These are phyloP conservation scores for Starmerella ratchasimensis DNA, from an alignment of 805 yeast genomes.

Conservation along the genomic window DNA sequence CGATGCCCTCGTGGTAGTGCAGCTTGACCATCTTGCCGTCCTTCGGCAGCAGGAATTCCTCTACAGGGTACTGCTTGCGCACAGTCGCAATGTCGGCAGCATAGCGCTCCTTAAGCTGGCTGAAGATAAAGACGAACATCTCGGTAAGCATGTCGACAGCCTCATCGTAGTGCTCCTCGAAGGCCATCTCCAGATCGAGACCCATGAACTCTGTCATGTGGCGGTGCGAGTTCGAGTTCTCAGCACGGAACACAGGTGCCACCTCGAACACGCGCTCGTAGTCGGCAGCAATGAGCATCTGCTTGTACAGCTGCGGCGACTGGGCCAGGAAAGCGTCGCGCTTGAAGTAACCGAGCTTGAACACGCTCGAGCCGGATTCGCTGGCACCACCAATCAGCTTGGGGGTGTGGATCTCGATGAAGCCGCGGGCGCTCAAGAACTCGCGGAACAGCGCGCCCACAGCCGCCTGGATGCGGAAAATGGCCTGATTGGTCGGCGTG, in stretches of 20 bases:
- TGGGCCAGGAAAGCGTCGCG: slow-evolving; percentile 89
- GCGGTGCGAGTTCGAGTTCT: slow-evolving; percentile 96
- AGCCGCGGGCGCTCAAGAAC: slow-evolving; percentile 51
- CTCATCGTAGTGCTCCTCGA: slow-evolving; percentile 97
- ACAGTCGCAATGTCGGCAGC: slow-evolving; percentile 76
- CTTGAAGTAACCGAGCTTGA: slow-evolving; percentile 86
- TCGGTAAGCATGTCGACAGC: slow-evolving; percentile 50
- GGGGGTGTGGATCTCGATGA: slow-evolving; percentile 92
- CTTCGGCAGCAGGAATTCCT: slow-evolving; percentile 87
- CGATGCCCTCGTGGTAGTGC: slow-evolving; percentile 82
- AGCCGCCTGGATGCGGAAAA: slow-evolving; percentile 85
- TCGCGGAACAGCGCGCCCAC: slow-evolving; percentile 82
- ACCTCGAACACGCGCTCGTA: slow-evolving; percentile 92
- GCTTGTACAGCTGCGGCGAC: slow-evolving; percentile 96
- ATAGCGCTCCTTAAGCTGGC: slow-evolving; percentile 66
- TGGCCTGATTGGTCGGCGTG: slow-evolving; percentile 94
- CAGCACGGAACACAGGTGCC: slow-evolving; percentile 98
- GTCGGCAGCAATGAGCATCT: slow-evolving; percentile 95
- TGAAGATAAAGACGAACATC: slow-evolving; percentile 77
- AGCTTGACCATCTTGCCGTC: slow-evolving; percentile 87
- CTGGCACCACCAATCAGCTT: slow-evolving; percentile 89
- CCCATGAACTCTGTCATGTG: slow-evolving; percentile 99
- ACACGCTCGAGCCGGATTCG: slow-evolving; percentile 96
- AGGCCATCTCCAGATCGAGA: slow-evolving; percentile 93
- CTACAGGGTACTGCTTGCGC: slow-evolving; percentile 92